Evolutionary conservation across 345 rosid species (phyloP).

Genomic region (Bruguiera gymnorhiza): DNA sequence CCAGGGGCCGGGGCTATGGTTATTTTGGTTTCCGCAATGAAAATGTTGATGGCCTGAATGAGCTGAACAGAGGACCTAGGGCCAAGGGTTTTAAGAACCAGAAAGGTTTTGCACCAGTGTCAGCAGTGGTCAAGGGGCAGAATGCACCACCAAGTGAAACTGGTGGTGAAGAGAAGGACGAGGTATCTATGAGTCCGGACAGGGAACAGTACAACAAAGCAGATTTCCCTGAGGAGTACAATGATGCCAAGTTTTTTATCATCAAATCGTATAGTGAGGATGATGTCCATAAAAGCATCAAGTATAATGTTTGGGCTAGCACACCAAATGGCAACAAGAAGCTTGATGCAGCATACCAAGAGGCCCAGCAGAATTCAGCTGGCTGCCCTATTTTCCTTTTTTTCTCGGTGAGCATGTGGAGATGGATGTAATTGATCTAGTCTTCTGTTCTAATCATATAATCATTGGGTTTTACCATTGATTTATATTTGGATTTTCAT

Average conservation of each 20-base stretch:
- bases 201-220: slow-evolving; percentile 9
- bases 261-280: slow-evolving; percentile 9
- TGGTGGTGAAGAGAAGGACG: slow-evolving; percentile 2
- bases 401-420: slow-evolving; percentile 1
- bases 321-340: slow-evolving; percentile 7
- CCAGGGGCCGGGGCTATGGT: slow-evolving; percentile 7
- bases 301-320: slow-evolving; percentile 15
- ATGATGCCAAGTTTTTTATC: slow-evolving; percentile 15
- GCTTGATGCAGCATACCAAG: slow-evolving; percentile 8
- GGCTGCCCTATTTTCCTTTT: slow-evolving; percentile 11
- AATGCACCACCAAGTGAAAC: slow-evolving; percentile 4
- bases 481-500: background rate
- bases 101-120: slow-evolving; percentile 1
- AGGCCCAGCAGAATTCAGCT: slow-evolving; percentile 2
- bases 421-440: background rate
- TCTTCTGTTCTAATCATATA: background rate
- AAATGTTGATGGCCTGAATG: slow-evolving; percentile 1
- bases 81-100: slow-evolving; percentile 7
- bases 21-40: slow-evolving; percentile 1
- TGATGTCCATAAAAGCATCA: slow-evolving; percentile 15
- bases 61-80: slow-evolving; percentile 2
- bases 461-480: background rate
- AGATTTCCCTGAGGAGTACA: slow-evolving; percentile 4
- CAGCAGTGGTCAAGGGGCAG: slow-evolving; percentile 6
- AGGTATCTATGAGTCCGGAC: background rate